phyloP scores from a whole-genome alignment of 2,329 filamentous ascomycete species.

The Tothia fuscella region DNA sequence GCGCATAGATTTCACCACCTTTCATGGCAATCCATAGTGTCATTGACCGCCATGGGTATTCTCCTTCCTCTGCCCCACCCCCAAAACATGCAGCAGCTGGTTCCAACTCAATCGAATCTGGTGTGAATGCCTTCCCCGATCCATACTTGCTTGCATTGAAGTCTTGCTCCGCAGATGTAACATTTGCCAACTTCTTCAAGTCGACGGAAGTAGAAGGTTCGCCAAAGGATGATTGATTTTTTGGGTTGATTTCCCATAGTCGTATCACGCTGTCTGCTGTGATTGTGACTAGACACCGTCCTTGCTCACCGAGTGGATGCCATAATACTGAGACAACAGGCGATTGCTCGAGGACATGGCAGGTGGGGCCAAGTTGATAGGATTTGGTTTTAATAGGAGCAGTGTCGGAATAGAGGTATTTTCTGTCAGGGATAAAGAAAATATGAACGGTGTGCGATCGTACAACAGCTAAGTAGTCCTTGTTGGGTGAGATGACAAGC shows the following conservation, averaged over 20 bases:
- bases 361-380: conserved; percentile 84
- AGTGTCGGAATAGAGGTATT: conserved; percentile 49
- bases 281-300: conserved; percentile 73
- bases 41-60: conserved; percentile 78
- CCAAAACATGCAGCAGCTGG: conserved; percentile 86
- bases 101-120: conserved; percentile 86
- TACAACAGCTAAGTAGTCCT: conserved; percentile 70
- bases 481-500: conserved; percentile 70
- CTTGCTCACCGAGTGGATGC: conserved; percentile 81
- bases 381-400: conserved; percentile 70
- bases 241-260: conserved; percentile 78
- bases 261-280: conserved; percentile 81
- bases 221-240: conserved; percentile 79
- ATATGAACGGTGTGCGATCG: conserved; percentile 84
- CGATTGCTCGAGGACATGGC: conserved; percentile 76
- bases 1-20: conserved; percentile 81
- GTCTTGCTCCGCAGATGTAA: conserved; percentile 69
- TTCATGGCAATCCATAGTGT: conserved; percentile 96
- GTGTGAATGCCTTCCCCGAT: conserved; percentile 71
- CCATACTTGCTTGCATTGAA: conserved; percentile 64
- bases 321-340: conserved; percentile 72
- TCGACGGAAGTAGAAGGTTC: conserved; percentile 74
- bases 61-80: conserved; percentile 46
- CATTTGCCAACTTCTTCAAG: conserved; percentile 77
- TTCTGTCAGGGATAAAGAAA: conserved; percentile 68